Evolutionary conservation across 2,329 filamentous ascomycete species (phyloP).

Genomic region (Orbilia blumenaviensis): DNA sequence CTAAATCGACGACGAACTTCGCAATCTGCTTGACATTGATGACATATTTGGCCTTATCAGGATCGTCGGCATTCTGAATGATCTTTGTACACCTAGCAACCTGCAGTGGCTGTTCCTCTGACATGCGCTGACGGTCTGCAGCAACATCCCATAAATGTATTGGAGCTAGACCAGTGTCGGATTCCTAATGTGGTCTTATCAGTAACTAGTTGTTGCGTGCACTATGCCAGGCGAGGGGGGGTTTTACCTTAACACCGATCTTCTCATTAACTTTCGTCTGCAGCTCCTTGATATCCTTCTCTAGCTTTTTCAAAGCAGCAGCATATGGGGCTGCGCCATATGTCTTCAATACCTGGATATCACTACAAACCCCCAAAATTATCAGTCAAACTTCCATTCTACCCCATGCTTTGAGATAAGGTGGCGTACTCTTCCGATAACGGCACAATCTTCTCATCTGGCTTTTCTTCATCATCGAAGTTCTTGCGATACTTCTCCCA

Average conservation of each 20-base stretch:
- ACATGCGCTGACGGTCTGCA: conserved; percentile 97
- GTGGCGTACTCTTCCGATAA: conserved; percentile 87
- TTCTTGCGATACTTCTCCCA: conserved; percentile 99
- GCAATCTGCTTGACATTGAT: conserved; percentile 99
- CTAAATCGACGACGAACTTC: conserved; percentile 98
- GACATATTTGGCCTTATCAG: conserved; percentile 99
- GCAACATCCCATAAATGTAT: conserved; percentile 99
- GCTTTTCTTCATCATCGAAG: conserved; percentile 93
- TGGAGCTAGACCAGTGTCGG: conserved; percentile 95
- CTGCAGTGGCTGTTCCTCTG: conserved; percentile 95
- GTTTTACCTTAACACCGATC: conserved; percentile 80
- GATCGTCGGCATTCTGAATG: conserved; percentile 93
- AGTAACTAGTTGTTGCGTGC: not conserved
- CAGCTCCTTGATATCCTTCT: conserved; percentile 99
- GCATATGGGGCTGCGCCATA: conserved; percentile 97
- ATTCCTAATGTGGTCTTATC: conserved; percentile 72
- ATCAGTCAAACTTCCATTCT: conserved; percentile 54
- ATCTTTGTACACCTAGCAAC: conserved; percentile 99
- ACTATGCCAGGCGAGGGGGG: not conserved
- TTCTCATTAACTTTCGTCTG: conserved; percentile 98
- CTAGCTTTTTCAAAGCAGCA: conserved; percentile 91
- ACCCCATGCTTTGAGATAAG: not conserved
- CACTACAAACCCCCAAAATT: conserved; percentile 69
- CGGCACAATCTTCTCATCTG: conserved; percentile 99
- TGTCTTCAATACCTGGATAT: conserved; percentile 99